These are phyloP conservation scores for Heliosperma pusillum DNA, from an alignment of 148 eudicot species.

Conservation along the genomic window DNA sequence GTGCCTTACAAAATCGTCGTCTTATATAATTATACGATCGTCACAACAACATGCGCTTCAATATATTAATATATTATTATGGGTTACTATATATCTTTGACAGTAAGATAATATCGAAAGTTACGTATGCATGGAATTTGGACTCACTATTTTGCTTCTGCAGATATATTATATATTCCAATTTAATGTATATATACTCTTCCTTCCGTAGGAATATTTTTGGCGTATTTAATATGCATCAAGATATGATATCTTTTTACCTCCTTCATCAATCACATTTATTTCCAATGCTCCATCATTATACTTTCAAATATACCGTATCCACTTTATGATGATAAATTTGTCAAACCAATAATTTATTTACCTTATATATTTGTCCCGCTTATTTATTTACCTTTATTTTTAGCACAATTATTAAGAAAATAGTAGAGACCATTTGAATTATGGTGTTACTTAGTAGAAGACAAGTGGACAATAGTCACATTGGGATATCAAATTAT, in stretches of 20 bases:
- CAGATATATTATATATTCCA: neutral
- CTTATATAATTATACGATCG: neutral
- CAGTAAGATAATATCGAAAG: neutral
- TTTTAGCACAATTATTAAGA: too few relatives aligned
- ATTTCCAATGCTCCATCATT: neutral
- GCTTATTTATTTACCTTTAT: too few relatives aligned
- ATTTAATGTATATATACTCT: too few relatives aligned
- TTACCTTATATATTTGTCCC: too few relatives aligned
- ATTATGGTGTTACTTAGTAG: too few relatives aligned
- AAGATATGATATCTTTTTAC: neutral
- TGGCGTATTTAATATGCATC: neutral
- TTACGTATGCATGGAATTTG: neutral
- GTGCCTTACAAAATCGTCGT: conserved; percentile 15
- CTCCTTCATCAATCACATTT: neutral
- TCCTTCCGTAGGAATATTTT: too few relatives aligned
- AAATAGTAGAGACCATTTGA: too few relatives aligned
- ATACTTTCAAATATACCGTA: neutral
- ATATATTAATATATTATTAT: too few relatives aligned
- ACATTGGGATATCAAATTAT: too few relatives aligned
- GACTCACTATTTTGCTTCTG: neutral
- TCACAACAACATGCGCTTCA: neutral
- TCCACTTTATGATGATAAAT: too few relatives aligned
- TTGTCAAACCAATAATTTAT: too few relatives aligned
- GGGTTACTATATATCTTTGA: neutral
- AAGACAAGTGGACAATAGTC: too few relatives aligned